Evolutionary conservation across 768 basidiomycete genomes (phyloP), one percentile per base, ranked within the genome.

Genomic region (Coprinellus micaceus): DNA sequence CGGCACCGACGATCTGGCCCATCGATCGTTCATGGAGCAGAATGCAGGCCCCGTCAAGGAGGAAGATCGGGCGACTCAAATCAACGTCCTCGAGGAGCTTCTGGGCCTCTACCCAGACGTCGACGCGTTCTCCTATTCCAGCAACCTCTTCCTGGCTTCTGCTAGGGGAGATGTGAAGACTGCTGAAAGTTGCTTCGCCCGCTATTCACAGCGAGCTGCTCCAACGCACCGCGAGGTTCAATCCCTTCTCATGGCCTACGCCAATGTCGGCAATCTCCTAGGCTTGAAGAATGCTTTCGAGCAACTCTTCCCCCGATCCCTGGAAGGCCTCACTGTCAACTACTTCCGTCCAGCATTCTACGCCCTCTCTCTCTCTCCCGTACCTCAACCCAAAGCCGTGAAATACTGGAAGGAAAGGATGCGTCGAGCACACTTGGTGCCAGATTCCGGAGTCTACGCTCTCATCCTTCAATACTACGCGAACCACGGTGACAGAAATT

Each of bases 361-460:
- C 10, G 30, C 33, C 15, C 26, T 51, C 7, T 13, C n/a, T 9
- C 65, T 67, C 24, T 61, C 52, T 1, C 71, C 71, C 33, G 64
- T 66, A 3, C 85, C 86, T 7, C 75, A 86, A 59, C 65, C 74
- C 40, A 66, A 71, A 28, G 79, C 78, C 13, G 73, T 87, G 61
- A 76, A 78, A 58, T 45, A 53, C 61, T 88, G 86, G 86, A 62
- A 56, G 67, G 71, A 45, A 71, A 67, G 7, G 66, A 67, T 65
- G 30, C 60, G 1, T 24, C 28, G 10, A 17, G 43, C 37, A 15
- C 41, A 19, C 25, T 36, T 37, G 2, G 17, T 19, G 2, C 50
- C 29, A 17, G 22, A 52, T 21, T 17, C 25, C 19, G 7, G 4
- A 4, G 19, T 37, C 25, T 37, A 52, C 29, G 33, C 36, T 9